Percentiles rank a stretch among this genome's conserved stretches.
phyloP scores from a whole-genome alignment of 163 green algal species.

The Botryococcus braunii region DNA sequence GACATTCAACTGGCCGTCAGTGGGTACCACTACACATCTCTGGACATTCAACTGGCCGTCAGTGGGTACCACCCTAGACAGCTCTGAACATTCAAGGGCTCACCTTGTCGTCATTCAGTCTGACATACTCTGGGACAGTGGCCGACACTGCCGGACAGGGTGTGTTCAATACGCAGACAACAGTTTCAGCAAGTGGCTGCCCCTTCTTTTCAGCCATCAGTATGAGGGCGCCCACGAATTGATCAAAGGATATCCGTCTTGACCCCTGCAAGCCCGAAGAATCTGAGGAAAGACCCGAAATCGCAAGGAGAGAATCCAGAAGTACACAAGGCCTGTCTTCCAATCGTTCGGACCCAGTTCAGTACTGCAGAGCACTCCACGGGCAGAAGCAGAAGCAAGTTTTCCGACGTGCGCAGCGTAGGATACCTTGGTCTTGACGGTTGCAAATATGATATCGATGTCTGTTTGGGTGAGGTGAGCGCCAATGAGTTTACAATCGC shows the following conservation, averaged over 20 bases:
- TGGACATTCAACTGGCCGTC: neutral
- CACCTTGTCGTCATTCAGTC: constrained; percentile 50
- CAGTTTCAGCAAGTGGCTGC: constrained; percentile 27
- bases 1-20: no score
- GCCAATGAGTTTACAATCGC: constrained; percentile 37
- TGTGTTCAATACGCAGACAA: constrained; percentile 21
- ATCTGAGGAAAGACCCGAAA: neutral
- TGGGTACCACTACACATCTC: neutral
- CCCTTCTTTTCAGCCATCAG: constrained; percentile 37
- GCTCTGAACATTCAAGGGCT: neutral
- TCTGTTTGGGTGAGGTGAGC: constrained; percentile 26
- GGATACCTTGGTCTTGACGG: constrained; percentile 15
- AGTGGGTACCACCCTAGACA: neutral
- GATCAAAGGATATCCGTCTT: constrained; percentile 43
- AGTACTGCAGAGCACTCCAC: no score
- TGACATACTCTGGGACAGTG: constrained; percentile 37
- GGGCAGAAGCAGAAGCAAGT: no score
- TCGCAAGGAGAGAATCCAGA: neutral
- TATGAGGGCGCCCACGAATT: constrained; percentile 43
- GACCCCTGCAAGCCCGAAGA: constrained; percentile 18
- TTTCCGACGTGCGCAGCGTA: neutral
- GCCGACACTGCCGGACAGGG: constrained; percentile 29
- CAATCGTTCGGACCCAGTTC: neutral
- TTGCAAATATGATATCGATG: constrained; percentile 47
- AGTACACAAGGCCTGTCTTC: neutral